Percentiles rank a stretch among this genome's conserved stretches.
These are phyloP conservation scores for Pseudogymnoascus sp. DNA, from an alignment of 2,329 filamentous ascomycete species.

Conservation along the genomic window DNA sequence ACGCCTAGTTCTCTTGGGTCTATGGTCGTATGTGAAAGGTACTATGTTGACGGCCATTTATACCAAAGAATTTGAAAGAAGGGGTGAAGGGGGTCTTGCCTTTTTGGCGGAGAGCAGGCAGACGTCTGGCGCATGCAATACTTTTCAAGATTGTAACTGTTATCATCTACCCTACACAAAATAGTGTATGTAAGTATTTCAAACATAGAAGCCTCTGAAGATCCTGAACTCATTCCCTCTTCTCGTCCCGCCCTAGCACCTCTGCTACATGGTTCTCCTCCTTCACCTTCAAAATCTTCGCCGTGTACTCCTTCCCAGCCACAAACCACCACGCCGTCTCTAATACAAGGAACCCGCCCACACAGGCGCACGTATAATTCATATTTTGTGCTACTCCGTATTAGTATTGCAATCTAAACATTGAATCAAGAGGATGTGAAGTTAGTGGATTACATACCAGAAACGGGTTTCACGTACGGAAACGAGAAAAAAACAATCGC, in stretches of 20 bases:
- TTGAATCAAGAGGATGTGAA: not conserved
- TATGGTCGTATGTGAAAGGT: no score
- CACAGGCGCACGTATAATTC: constrained; percentile 42
- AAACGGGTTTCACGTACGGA: constrained; percentile 34
- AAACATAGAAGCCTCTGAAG: not conserved
- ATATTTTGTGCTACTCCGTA: constrained; percentile 30
- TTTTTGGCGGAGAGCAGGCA: no score
- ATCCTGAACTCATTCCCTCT: not conserved
- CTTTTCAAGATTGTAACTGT: not conserved
- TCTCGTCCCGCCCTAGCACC: not conserved
- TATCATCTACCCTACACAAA: not conserved
- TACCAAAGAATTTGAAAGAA: no score
- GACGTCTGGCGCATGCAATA: not conserved
- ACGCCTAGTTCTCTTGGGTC: no score
- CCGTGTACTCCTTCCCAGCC: constrained; percentile 31
- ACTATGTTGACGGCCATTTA: no score
- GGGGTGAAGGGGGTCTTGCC: no score
- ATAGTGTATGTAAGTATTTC: not conserved
- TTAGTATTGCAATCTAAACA: not conserved
- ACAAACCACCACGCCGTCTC: constrained; percentile 36
- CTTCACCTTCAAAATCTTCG: constrained; percentile 31
- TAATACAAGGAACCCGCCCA: constrained; percentile 34
- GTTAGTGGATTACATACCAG: constrained; percentile 6
- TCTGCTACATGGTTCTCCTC: constrained; percentile 19
- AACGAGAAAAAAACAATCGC: constrained; percentile 38